A percentile compares a stretch with the other conserved stretches of the same genome.
Conservation (phyloP, 2,329 filamentous ascomycete genomes). For the Leptographium wingfieldii region DNA sequence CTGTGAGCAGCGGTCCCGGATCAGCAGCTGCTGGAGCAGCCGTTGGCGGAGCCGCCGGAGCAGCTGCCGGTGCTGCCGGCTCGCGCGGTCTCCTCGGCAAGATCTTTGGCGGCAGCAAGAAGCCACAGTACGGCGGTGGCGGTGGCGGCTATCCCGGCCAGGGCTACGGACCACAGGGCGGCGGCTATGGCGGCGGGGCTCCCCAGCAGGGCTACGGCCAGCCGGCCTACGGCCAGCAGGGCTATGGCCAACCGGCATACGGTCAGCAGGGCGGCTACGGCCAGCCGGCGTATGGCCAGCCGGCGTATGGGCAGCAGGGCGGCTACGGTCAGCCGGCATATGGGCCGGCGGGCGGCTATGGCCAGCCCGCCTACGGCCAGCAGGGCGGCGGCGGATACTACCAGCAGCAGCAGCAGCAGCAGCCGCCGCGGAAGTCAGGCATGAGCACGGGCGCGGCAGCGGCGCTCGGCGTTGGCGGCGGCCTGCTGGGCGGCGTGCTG, state of each 20-base stretch:
- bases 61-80: slow-evolving; percentile 15
- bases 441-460: slow-evolving; percentile 63
- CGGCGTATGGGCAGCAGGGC: slow-evolving; percentile 12
- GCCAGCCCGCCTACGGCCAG: background rate
- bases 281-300: slow-evolving; percentile 9
- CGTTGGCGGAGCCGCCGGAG: background rate
- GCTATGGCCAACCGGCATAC: slow-evolving; percentile 15
- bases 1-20: slow-evolving; percentile 16
- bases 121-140: background rate
- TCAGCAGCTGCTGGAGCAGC: background rate
- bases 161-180: background rate
- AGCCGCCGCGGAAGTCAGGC: slow-evolving; percentile 21
- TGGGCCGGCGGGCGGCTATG: slow-evolving; percentile 14
- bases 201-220: background rate
- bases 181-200: background rate
- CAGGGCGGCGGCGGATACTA: slow-evolving; percentile 14
- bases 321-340: slow-evolving; percentile 16
- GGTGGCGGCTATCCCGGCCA: no score
- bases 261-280: slow-evolving; percentile 14
- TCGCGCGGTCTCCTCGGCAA: slow-evolving; percentile 39
- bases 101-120: slow-evolving; percentile 35
- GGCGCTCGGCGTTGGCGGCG: slow-evolving; percentile 68
- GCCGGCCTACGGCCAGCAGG: slow-evolving; percentile 11
- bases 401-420: slow-evolving; percentile 24
- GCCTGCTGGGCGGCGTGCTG: slow-evolving; percentile 65